These are phyloP conservation scores for Apiotrichum montevideense DNA, from an alignment of 1,284 basidiomycete species.

Conservation along the genomic window DNA sequence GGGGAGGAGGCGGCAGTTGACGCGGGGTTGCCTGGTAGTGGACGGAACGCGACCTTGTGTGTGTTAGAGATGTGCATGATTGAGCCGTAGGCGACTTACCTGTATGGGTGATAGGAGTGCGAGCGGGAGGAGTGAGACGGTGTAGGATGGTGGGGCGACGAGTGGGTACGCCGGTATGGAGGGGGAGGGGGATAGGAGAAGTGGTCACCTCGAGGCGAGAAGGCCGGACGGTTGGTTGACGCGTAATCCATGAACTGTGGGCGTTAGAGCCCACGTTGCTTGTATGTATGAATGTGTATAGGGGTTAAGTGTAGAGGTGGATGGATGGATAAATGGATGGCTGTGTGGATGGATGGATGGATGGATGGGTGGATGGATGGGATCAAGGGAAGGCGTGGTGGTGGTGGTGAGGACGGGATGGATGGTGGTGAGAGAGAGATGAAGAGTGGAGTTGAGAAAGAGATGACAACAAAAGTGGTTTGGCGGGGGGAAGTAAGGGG, in stretches of 20 bases:
- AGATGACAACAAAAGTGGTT: background rate
- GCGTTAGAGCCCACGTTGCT: slow-evolving; percentile 12
- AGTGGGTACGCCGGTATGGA: background rate
- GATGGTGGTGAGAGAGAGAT: background rate
- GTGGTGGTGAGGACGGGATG: background rate
- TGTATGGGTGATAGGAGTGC: slow-evolving; percentile 6
- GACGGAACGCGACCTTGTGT: background rate
- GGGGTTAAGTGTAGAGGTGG: background rate
- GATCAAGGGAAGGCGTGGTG: background rate
- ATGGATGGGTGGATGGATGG: background rate
- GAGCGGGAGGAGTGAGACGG: too few species aligned
- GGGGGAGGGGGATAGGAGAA: background rate
- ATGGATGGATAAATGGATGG: background rate
- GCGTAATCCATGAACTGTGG: slow-evolving; percentile 10
- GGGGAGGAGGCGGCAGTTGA: background rate
- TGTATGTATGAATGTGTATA: background rate
- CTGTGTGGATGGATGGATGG: background rate
- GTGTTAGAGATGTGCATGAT: background rate
- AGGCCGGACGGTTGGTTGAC: background rate
- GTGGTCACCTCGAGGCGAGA: background rate
- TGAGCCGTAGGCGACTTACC: background rate
- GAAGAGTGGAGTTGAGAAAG: background rate
- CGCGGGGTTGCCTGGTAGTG: slow-evolving; percentile 1
- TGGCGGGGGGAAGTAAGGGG: background rate
- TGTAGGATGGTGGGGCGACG: background rate